phyloP scores from a whole-genome alignment of 306 rosid species.

The Morella rubra region DNA sequence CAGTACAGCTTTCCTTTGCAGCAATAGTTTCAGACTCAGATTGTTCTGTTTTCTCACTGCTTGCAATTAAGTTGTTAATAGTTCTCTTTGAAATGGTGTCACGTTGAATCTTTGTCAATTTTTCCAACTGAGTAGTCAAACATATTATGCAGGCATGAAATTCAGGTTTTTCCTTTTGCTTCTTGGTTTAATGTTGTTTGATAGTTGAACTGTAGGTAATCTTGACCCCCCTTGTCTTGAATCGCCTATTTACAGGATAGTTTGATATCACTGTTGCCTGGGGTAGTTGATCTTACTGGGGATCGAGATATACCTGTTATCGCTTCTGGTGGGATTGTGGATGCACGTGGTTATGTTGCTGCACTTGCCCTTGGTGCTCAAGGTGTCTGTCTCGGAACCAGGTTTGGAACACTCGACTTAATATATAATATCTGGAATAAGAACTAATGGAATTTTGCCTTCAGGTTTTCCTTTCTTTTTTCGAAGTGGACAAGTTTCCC shows the following conservation, averaged over 20 bases:
- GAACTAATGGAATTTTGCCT: too few species aligned
- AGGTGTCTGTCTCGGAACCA: slow-evolving; percentile 75
- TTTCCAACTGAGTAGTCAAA: not conserved
- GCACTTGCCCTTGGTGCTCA: slow-evolving; percentile 88
- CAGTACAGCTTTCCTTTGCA: too few species aligned
- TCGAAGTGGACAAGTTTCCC: too few species aligned
- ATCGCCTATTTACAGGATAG: slow-evolving; percentile 50
- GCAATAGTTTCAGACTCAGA: not conserved
- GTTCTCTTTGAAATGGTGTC: not conserved
- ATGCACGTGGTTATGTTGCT: slow-evolving; percentile 83
- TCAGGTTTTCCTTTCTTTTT: too few species aligned
- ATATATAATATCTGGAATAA: not conserved
- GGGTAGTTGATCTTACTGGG: slow-evolving; percentile 77
- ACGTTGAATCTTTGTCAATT: not conserved
- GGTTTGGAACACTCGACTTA: slow-evolving; percentile 41
- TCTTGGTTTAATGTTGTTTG: not conserved
- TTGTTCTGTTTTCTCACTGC: not conserved
- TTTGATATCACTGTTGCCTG: slow-evolving; percentile 66
- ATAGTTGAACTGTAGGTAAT: not conserved
- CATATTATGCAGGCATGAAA: not conserved
- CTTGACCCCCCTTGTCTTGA: slow-evolving; percentile 2
- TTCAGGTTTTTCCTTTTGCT: not conserved
- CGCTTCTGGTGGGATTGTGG: slow-evolving; percentile 82
- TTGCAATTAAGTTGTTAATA: not conserved
- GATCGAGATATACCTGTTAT: slow-evolving; percentile 63